Evolutionary conservation across 768 basidiomycete genomes (phyloP), one percentile per base, ranked within the genome.

Genomic region (Ramaria rubella): DNA sequence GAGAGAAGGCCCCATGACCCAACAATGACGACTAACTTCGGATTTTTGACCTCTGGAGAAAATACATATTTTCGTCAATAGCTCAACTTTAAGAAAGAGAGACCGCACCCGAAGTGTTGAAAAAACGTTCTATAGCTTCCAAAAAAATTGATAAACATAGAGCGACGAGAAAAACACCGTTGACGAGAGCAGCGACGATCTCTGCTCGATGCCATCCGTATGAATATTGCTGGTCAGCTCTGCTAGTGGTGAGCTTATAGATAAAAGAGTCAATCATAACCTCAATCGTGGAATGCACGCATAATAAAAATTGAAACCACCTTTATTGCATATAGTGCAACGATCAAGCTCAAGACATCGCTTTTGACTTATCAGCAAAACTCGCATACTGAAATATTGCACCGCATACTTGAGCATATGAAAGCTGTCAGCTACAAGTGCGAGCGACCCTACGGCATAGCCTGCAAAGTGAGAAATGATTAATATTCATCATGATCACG

Each of bases 191-290:
- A 21, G 94, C 94, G 6, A 97, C 80, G 59, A 96, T 94, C 67
- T 96, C 94, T 15, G 96, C 96, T 60, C 96, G 80, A 70, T 98
- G 94, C 95, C 94, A 98, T 17, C 94, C 95, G 68, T 98, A 98
- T 4, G 95, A 93, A 70, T 96, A 96, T 49, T 84, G 81, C 27
- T 86, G 80, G 5, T 70, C 87, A 82, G 30, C 72, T 73, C 26
- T 81, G 72, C 29, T 74, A 78, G 54, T 76, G 75, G 87, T 83
- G 55, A 93, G 77, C 88, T 94, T 43, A 9, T 8, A 40, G 64
- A 19, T n/a, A n/a, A n/a, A n/a, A n/a, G n/a, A n/a, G n/a, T n/a
- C n/a, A 55, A 45, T 49, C 57, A 23, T 55, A n/a, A n/a, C 27
- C 26, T 48, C 44, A 24, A 8, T 26, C 6, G 23, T 46, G 38